Conservation (phyloP, 2,329 filamentous ascomycete species). For the Arthrobotrys megalospora region DNA sequence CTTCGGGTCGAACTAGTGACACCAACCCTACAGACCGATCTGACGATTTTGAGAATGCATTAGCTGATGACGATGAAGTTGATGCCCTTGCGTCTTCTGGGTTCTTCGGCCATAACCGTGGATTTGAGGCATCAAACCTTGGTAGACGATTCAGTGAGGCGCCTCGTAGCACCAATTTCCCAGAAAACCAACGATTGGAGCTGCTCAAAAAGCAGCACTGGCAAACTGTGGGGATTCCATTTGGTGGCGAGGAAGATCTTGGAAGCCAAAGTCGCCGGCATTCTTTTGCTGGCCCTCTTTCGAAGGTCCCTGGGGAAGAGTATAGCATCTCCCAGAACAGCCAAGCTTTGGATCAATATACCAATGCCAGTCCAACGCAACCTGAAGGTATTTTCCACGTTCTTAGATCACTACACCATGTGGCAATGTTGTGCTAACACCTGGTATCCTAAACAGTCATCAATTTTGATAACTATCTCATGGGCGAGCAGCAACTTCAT, state of each 20-base stretch:
- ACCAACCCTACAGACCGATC: constrained; percentile 51
- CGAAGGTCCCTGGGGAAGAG: constrained; percentile 65
- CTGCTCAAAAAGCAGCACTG: constrained; percentile 79
- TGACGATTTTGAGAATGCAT: constrained; percentile 64
- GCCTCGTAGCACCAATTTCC: constrained; percentile 66
- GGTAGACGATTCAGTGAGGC: constrained; percentile 68
- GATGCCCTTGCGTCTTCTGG: constrained; percentile 61
- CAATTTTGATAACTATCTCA: constrained; percentile 65
- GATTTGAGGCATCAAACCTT: constrained; percentile 59
- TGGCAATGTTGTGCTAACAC: constrained; percentile 68
- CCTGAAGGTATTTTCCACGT: constrained; percentile 67
- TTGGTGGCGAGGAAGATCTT: constrained; percentile 73
- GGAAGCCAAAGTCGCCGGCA: constrained; percentile 82
- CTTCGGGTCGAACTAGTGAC: constrained; percentile 47
- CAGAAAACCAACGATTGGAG: constrained; percentile 76
- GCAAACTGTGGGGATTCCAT: constrained; percentile 76
- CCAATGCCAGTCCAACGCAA: constrained; percentile 65
- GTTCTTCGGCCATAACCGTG: constrained; percentile 59
- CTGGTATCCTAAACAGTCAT: constrained; percentile 67
- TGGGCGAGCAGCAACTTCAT: constrained; percentile 67
- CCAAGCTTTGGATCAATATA: constrained; percentile 69
- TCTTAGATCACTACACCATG: constrained; percentile 58
- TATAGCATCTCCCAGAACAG: constrained; percentile 69
- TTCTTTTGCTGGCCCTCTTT: constrained; percentile 76
- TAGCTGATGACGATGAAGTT: constrained; percentile 64